These are phyloP conservation scores for Colletotrichum scovillei DNA, from an alignment of 2,329 filamentous ascomycete genomes.

Conservation along the genomic window DNA sequence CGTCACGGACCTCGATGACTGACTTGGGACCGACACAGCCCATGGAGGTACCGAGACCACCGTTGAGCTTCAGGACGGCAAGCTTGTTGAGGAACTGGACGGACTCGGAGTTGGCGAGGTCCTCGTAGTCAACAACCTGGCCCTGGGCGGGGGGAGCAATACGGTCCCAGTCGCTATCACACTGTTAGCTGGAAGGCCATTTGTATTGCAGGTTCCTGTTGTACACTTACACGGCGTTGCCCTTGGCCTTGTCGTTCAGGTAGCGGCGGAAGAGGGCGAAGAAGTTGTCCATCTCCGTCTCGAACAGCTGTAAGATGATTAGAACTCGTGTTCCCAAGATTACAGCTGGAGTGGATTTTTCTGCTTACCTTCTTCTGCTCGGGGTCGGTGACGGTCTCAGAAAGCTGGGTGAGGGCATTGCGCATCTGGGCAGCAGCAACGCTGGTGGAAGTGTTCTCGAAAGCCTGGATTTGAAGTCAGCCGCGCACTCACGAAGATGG, in stretches of 20 bases:
- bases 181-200: slow-evolving; percentile 36
- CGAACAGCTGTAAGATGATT: slow-evolving; percentile 75
- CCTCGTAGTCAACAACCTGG: slow-evolving; percentile 95
- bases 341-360: neutral
- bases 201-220: neutral
- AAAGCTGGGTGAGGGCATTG: slow-evolving; percentile 92
- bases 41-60: slow-evolving; percentile 99
- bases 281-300: slow-evolving; percentile 99
- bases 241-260: slow-evolving; percentile 98
- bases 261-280: slow-evolving; percentile 98
- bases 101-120: slow-evolving; percentile 88
- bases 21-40: slow-evolving; percentile 99
- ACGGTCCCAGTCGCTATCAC: slow-evolving; percentile 87
- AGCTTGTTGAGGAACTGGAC: slow-evolving; percentile 97
- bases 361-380: slow-evolving; percentile 81
- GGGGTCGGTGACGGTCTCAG: slow-evolving; percentile 88
- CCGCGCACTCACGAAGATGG: slow-evolving; percentile 20
- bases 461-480: slow-evolving; percentile 75
- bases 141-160: slow-evolving; percentile 93
- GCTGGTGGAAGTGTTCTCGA: slow-evolving; percentile 98
- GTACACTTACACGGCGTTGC: slow-evolving; percentile 79
- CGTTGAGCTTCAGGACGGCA: slow-evolving; percentile 98
- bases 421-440: slow-evolving; percentile 99
- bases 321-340: slow-evolving; percentile 15
- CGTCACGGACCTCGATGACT: slow-evolving; percentile 98